Evolutionary conservation across 345 rosid species (phyloP).

Genomic region (Cardiospermum halicacabum): DNA sequence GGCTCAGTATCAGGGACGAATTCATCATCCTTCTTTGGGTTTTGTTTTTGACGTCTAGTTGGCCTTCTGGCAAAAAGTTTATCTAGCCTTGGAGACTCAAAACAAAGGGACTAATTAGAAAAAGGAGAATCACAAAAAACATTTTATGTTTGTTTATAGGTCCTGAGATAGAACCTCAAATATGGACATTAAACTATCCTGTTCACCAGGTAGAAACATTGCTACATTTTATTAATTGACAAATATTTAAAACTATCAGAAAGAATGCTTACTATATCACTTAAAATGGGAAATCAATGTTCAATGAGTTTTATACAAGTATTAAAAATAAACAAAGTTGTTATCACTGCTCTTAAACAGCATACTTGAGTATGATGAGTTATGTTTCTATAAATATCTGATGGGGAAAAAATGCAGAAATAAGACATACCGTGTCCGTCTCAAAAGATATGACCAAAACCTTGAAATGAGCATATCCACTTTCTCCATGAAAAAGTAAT

Average conservation of each 20-base stretch:
- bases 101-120: slow-evolving; percentile 8
- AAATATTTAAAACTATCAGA: background rate
- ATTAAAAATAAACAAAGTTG: background rate
- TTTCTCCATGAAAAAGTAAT: slow-evolving; percentile 79
- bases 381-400: slow-evolving; percentile 5
- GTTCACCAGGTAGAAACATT: slow-evolving; percentile 8
- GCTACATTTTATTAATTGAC: background rate
- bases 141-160: background rate
- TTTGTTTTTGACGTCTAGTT: slow-evolving; percentile 36
- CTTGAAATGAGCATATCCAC: slow-evolving; percentile 77
- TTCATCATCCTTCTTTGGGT: slow-evolving; percentile 72
- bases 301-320: slow-evolving; percentile 1
- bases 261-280: background rate
- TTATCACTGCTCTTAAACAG: background rate
- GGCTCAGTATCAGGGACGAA: slow-evolving; percentile 39
- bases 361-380: background rate
- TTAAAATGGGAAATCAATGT: background rate
- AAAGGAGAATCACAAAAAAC: slow-evolving; percentile 15
- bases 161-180: background rate
- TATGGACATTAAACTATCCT: background rate
- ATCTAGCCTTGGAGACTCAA: slow-evolving; percentile 53
- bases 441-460: slow-evolving; percentile 63
- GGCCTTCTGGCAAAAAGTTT: slow-evolving; percentile 47
- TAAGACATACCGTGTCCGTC: slow-evolving; percentile 54
- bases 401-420: slow-evolving; percentile 4